Conservation (phyloP, 2,329 filamentous ascomycete species). For the Colletotrichum tofieldiae region DNA sequence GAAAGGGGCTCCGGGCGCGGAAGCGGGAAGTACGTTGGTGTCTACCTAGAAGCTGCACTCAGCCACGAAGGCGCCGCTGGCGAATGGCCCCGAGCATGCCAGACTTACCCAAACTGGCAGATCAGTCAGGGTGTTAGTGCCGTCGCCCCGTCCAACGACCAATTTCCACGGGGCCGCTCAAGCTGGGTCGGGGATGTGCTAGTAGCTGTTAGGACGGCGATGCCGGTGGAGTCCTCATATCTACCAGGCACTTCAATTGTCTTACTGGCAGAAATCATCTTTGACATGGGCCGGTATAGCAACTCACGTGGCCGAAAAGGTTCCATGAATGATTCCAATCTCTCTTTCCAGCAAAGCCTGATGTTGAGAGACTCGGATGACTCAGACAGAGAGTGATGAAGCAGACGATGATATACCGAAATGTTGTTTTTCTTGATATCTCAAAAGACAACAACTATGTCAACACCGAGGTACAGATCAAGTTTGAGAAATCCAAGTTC, state of each 20-base stretch:
- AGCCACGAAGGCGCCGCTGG: not conserved
- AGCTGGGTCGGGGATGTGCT: constrained; percentile 5
- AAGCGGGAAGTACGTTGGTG: not conserved
- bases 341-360: not conserved
- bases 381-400: not conserved
- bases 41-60: constrained; percentile 18
- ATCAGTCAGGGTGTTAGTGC: not conserved
- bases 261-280: not conserved
- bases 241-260: too few species aligned
- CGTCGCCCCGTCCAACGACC: too few species aligned
- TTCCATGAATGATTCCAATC: not conserved
- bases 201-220: not conserved
- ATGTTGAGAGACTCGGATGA: not conserved
- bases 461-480: not conserved
- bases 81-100: constrained; percentile 9
- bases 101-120: constrained; percentile 3
- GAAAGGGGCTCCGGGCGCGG: not conserved
- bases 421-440: not conserved
- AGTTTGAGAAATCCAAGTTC: not conserved
- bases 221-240: not conserved
- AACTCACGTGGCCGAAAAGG: not conserved
- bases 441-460: not conserved
- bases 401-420: not conserved
- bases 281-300: not conserved
- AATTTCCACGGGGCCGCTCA: not conserved